These are phyloP conservation scores for Bretschneidera sinensis DNA, from an alignment of 345 rosid species.

Conservation along the genomic window DNA sequence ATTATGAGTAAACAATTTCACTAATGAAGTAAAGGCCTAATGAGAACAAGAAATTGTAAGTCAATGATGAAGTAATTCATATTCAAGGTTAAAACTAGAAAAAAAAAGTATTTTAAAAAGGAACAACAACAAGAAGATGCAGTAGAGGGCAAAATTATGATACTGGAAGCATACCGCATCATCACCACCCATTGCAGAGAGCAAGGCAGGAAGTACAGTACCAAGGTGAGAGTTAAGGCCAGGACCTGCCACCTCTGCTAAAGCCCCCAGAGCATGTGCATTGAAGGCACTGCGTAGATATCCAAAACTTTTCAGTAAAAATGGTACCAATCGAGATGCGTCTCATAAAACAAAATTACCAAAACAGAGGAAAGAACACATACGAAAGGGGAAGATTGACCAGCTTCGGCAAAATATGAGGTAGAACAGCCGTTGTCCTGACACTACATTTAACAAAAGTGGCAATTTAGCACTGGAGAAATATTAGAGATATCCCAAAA, in stretches of 20 bases:
- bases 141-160: neutral
- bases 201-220: constrained; percentile 88
- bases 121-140: neutral
- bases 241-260: constrained; percentile 97
- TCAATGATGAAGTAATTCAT: neutral
- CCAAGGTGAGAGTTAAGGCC: constrained; percentile 87
- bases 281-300: constrained; percentile 68
- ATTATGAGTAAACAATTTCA: constrained; percentile 7
- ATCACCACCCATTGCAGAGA: constrained; percentile 73
- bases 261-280: constrained; percentile 96
- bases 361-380: constrained; percentile 30
- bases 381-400: constrained; percentile 92
- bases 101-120: neutral
- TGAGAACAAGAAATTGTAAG: neutral
- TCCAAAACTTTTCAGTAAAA: constrained; percentile 9
- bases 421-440: constrained; percentile 93
- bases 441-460: constrained; percentile 52
- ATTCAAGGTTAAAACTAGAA: neutral
- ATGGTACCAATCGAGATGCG: neutral
- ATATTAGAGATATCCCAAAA: too few relatives aligned
- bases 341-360: constrained; percentile 7
- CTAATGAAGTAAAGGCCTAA: neutral
- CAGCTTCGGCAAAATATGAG: constrained; percentile 96
- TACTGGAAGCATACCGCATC: constrained; percentile 41
- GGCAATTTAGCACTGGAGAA: constrained; percentile 15